Evolutionary conservation across 2,329 filamentous ascomycete genomes (phyloP).

Genomic region (Alternaria ethzedia): DNA sequence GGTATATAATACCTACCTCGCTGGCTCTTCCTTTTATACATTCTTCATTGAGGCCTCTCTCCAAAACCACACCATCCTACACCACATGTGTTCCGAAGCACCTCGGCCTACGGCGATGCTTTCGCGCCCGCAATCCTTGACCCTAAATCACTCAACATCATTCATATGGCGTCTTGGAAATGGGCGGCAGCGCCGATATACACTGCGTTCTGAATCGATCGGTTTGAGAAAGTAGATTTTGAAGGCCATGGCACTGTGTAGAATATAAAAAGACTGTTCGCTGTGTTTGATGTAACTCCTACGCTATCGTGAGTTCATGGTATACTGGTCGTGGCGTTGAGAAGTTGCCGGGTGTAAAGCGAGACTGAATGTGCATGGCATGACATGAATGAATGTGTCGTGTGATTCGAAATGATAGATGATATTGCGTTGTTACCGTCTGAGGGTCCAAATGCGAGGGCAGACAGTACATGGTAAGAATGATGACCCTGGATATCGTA

Average conservation of each 20-base stretch:
- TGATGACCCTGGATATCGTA: neutral
- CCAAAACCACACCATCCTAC: neutral
- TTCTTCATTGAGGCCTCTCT: neutral
- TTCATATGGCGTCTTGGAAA: neutral
- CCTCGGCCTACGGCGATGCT: neutral
- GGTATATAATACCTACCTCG: fast-evolving
- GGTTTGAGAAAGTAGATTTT: neutral
- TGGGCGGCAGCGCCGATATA: neutral
- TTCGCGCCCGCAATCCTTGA: neutral
- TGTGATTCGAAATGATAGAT: neutral
- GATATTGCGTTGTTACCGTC: neutral
- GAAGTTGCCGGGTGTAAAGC: neutral
- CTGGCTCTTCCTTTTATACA: neutral
- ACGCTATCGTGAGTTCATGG: neutral
- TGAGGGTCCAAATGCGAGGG: neutral
- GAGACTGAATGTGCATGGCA: neutral
- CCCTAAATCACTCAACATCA: neutral
- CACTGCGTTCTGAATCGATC: neutral
- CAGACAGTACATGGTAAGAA: neutral
- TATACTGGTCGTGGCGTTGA: neutral
- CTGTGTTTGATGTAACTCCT: neutral
- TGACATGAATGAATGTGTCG: neutral
- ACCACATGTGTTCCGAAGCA: neutral
- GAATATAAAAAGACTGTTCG: neutral
- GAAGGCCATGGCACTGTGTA: neutral